Percentiles rank a stretch among this genome's conserved stretches.
phyloP scores from a whole-genome alignment of 1,139 yeast species.

The Chernovozyma sophiae-reginae region DNA sequence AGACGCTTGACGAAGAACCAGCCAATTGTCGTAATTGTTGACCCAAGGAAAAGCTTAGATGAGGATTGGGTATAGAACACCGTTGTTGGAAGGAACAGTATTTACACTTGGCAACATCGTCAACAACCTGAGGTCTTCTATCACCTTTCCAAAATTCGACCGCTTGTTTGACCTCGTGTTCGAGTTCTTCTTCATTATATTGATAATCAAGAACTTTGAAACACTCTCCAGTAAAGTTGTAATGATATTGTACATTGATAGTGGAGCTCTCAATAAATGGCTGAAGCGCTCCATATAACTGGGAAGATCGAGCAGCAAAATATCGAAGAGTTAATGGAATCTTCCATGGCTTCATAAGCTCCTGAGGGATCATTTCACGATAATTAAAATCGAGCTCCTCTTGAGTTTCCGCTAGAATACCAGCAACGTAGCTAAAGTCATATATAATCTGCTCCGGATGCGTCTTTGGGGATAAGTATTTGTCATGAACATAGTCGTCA shows the following conservation, averaged over 20 bases:
- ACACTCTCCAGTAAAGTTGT: conserved; percentile 24
- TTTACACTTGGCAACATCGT: conserved; percentile 40
- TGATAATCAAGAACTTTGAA: conserved; percentile 36
- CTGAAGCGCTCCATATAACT: conserved; percentile 36
- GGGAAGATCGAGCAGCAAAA: conserved; percentile 53
- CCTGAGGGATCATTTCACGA: conserved; percentile 8
- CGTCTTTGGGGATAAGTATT: neutral
- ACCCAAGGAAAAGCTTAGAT: conserved; percentile 1
- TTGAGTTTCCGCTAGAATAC: neutral
- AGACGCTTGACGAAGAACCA: neutral
- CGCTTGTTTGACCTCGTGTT: conserved; percentile 26
- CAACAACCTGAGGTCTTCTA: conserved; percentile 38
- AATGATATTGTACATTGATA: conserved; percentile 49
- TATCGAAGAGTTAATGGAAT: conserved; percentile 53
- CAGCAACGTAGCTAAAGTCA: neutral
- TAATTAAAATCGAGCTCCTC: conserved; percentile 5
- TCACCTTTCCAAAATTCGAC: conserved; percentile 54
- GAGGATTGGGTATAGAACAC: conserved; percentile 30
- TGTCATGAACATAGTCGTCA: conserved; percentile 21
- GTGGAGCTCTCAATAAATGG: conserved; percentile 32
- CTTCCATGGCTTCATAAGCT: conserved; percentile 36
- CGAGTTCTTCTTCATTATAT: conserved; percentile 26
- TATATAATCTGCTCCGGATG: neutral
- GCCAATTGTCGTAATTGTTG: conserved; percentile 1
- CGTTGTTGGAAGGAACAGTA: conserved; percentile 46